These are phyloP conservation scores for Lophiostoma macrostomum DNA, from an alignment of 495 filamentous ascomycete species.

Conservation along the genomic window DNA sequence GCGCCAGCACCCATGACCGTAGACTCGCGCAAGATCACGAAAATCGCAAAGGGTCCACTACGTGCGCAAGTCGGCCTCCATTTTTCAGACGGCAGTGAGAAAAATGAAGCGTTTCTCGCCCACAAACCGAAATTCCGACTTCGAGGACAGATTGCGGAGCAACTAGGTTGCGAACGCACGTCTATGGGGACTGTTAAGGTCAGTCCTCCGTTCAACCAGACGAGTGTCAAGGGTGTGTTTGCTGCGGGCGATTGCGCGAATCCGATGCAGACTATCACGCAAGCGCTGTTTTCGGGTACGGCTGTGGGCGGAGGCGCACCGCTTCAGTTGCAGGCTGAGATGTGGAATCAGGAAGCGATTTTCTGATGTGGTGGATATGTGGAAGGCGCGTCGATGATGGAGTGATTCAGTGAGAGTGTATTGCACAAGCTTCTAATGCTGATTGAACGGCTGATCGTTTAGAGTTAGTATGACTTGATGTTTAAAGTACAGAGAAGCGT, in stretches of 20 bases:
- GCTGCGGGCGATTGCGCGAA: conserved; percentile 23
- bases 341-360: too few species aligned
- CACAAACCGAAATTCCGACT: conserved; percentile 12
- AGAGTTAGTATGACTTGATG: too few species aligned
- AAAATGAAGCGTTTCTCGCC: conserved; percentile 10
- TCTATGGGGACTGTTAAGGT: conserved; percentile 8
- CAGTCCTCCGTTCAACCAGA: conserved; percentile 18
- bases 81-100: conserved; percentile 14
- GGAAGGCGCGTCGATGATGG: too few species aligned
- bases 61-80: conserved; percentile 5
- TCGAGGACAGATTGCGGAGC: conserved; percentile 5
- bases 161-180: conserved; percentile 11
- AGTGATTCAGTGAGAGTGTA: too few species aligned
- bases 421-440: too few species aligned
- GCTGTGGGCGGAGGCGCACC: conserved; percentile 11
- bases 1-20: neutral
- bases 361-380: too few species aligned
- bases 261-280: conserved; percentile 15
- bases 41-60: conserved; percentile 1
- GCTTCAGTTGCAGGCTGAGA: conserved; percentile 21
- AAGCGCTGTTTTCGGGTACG: conserved; percentile 11
- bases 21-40: conserved; percentile 14
- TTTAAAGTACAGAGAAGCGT: too few species aligned
- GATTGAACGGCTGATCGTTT: too few species aligned
- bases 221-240: conserved; percentile 26